Percentiles rank a stretch among this genome's conserved stretches.
phyloP scores from a whole-genome alignment of 306 rosid genomes.

The Parietaria judaica region DNA sequence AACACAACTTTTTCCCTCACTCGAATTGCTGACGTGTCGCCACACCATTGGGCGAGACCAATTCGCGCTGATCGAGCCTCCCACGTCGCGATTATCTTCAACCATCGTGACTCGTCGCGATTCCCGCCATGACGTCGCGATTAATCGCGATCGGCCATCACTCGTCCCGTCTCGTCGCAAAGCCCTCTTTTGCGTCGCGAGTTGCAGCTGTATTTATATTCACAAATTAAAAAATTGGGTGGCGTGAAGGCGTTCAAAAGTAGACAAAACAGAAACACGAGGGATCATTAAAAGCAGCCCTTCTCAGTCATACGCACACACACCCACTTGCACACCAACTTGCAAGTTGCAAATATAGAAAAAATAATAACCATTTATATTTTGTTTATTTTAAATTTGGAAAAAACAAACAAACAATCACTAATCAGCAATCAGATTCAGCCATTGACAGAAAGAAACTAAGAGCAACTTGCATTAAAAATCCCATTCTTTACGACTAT shows the following conservation, averaged over 20 bases:
- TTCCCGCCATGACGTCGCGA: too few species aligned
- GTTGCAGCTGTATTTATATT: too few species aligned
- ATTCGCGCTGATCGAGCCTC: too few species aligned
- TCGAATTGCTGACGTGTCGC: too few species aligned
- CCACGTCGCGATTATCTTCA: too few species aligned
- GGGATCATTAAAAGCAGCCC: slow-evolving; percentile 41
- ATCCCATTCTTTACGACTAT: slow-evolving; percentile 5
- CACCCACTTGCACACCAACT: slow-evolving; percentile 4
- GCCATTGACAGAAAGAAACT: neutral
- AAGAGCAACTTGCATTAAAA: slow-evolving; percentile 22
- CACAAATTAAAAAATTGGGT: slow-evolving; percentile 2
- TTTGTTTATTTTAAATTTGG: neutral
- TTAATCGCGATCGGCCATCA: too few species aligned
- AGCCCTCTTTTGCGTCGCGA: too few species aligned
- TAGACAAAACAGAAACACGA: slow-evolving; percentile 20
- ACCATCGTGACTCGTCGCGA: too few species aligned
- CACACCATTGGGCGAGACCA: too few species aligned
- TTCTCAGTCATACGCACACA: neutral
- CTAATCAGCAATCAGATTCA: neutral
- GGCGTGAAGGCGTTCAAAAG: slow-evolving; percentile 36
- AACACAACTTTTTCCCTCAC: too few species aligned
- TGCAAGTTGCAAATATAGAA: neutral
- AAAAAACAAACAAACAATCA: neutral
- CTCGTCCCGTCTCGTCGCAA: too few species aligned
- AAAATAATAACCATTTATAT: slow-evolving; percentile 28